Base-by-base conservation (phyloP, 495 filamentous ascomycete species). In the Thermochaetoides thermophila region DNA sequence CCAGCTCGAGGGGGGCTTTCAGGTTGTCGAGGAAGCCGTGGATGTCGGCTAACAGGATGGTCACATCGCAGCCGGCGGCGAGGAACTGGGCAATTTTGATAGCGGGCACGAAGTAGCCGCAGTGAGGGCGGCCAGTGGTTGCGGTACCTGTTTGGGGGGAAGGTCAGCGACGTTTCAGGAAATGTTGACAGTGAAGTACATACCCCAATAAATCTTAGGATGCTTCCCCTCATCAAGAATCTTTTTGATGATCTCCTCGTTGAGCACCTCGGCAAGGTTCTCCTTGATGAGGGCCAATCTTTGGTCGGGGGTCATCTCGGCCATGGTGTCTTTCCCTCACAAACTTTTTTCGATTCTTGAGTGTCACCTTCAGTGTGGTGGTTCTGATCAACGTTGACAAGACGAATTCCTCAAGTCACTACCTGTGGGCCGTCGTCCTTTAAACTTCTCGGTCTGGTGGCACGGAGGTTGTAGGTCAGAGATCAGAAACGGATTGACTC, bases 81-180 rank as follows among this genome's bases (percentile, higher is more conserved):
- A 97, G 73, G 40, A 92, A 72, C 46, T 97, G 75, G 20, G 84
- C 86, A 45, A 96, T 75, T 57, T 95, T 96, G 39, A 94, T 60
- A 49, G 74, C 75, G 10, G 79, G 69, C 2, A 87, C 78, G 37
- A 87, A 84, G 66, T 95, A 95, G 25, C 83, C 49, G 36, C 46
- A 50, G 31, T 55, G 49, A 19, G 49, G 49, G 14, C 49, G 46
- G 26, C 49, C 48, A 31, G 79, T 86, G 4, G 84, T 83, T 14
- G 81, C 81, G 9, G 81, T 89, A 31, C 79, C 74, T 50, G 40
- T 14, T 7, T 22, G n/a, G 25, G 27, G n/a, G 39, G 11, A 10
- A 8, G 14, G 29, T 37, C 21, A 31, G 30, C 20, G 27, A 26
- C 14, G 10, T 13, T 13, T 22, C n/a, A 28, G 10, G 11, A 10